Conservation (phyloP, 2,329 filamentous ascomycete species). For the Trichophyton rubrum region DNA sequence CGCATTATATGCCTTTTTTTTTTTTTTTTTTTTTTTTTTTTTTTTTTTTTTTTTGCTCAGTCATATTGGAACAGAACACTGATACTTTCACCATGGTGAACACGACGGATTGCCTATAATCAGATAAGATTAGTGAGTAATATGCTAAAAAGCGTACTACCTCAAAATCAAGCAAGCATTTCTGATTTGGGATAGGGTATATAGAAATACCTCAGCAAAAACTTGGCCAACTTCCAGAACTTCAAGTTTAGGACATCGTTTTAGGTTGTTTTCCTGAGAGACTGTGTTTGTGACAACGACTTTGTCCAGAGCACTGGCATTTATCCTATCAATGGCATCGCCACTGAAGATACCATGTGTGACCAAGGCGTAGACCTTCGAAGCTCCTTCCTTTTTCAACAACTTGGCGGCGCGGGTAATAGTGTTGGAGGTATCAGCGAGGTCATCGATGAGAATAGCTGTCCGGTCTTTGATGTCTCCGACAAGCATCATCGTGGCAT, state of each 20-base stretch:
- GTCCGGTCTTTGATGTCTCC: constrained; percentile 70
- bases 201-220: constrained; percentile 61
- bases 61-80: constrained; percentile 86
- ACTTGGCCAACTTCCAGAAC: constrained; percentile 79
- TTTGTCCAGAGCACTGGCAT: constrained; percentile 83
- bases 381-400: constrained; percentile 87
- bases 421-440: constrained; percentile 92
- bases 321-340: constrained; percentile 87
- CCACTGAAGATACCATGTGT: constrained; percentile 93
- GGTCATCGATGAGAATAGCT: constrained; percentile 84
- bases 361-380: constrained; percentile 76
- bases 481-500: constrained; percentile 84
- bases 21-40: background rate
- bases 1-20: background rate
- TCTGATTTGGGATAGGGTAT: background rate
- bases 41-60: constrained; percentile 24
- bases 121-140: constrained; percentile 3
- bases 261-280: constrained; percentile 69
- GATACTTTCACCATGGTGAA: constrained; percentile 96
- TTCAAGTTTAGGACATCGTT: constrained; percentile 73
- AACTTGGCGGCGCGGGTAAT: constrained; percentile 93
- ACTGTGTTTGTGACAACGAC: constrained; percentile 93
- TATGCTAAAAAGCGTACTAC: constrained; percentile 10
- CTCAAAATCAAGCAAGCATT: background rate
- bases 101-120: constrained; percentile 65